Base-by-base conservation (phyloP, 1,139 yeast genomes). In the Nakaseomyces kungkrabaensis region DNA sequence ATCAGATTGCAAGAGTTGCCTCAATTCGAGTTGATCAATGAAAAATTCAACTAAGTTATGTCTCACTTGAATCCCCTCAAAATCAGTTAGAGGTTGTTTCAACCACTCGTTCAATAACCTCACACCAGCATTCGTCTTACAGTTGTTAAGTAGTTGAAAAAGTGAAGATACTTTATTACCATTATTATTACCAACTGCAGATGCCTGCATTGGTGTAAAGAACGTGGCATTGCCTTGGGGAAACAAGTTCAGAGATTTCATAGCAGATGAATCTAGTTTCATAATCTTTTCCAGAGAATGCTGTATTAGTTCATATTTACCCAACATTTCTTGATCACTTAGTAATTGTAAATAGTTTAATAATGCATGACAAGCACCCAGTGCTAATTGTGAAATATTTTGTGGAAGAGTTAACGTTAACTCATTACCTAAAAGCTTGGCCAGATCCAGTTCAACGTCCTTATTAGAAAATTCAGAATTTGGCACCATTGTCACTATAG, bases 71-170 rank as follows among this genome's bases (percentile, higher is more conserved):
- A 92, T 90, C 48, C 74, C 78, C 0, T 62, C 62, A 24, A 76
- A 63, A 56, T 78, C 79, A 51, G 95, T 82, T 47, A 92, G 73
- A 0, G 98, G 98, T 67, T 92, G 98, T 61, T 92, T 92, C 55
- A 94, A 74, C 98, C 98, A 92, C 62, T 88, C 96, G 10, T 92
- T 82, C 37, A 92, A 74, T 49, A 90, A 69, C 57, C 97, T 76
- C 1, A 92, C 74, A 4, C 98, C 98, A 24, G 94, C 87, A 0
- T 81, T 74, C 3, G 95, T 84, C 60, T 85, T 87, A 71, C 97
- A 92, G 56, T 82, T 81, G 70, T 92, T 92, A 57, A 92, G 72
- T 43, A 94, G 72, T 31, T 94, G 96, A 63, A 78, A 89, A 41
- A 92, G 70, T 5, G 95, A 85, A 49, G 85, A 74, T 41, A 77